These are phyloP conservation scores for Theileria annulata DNA, from an alignment of 169 alveolate genomes.

Conservation along the genomic window DNA sequence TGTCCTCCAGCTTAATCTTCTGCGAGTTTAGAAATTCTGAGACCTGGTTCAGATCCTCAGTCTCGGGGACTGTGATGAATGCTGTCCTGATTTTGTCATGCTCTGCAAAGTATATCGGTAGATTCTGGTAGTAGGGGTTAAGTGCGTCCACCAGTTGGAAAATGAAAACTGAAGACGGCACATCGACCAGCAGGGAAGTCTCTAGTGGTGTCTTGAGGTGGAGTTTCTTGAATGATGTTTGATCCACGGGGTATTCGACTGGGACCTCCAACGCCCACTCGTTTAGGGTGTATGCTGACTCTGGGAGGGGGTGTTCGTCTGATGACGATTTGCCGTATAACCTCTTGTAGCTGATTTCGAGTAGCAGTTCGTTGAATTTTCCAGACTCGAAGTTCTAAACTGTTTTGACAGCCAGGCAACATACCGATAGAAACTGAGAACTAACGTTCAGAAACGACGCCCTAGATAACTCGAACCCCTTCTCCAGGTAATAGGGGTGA, in stretches of 20 bases:
- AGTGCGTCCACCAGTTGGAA: constrained; percentile 39
- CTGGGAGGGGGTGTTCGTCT: constrained; percentile 14
- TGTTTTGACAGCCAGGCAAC: neutral
- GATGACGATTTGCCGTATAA: constrained; percentile 40
- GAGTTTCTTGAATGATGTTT: constrained; percentile 19
- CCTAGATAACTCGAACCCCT: constrained; percentile 33
- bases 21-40: constrained; percentile 20
- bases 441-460: constrained; percentile 26
- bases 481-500: constrained; percentile 58
- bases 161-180: constrained; percentile 58
- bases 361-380: constrained; percentile 42
- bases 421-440: constrained; percentile 39
- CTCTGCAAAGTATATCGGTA: constrained; percentile 62
- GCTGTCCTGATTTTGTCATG: constrained; percentile 62
- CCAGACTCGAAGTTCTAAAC: constrained; percentile 57
- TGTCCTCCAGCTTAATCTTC: constrained; percentile 56
- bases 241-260: constrained; percentile 59
- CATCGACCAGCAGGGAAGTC: constrained; percentile 64
- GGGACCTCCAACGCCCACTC: constrained; percentile 69
- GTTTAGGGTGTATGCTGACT: constrained; percentile 32
- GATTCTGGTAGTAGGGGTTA: constrained; percentile 40
- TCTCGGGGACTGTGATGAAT: constrained; percentile 50
- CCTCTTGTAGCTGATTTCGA: constrained; percentile 61
- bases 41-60: constrained; percentile 40
- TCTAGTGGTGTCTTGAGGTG: constrained; percentile 57